Base-by-base conservation (phyloP, 2,329 filamentous ascomycete genomes). In the Sporothrix brasiliensis region DNA sequence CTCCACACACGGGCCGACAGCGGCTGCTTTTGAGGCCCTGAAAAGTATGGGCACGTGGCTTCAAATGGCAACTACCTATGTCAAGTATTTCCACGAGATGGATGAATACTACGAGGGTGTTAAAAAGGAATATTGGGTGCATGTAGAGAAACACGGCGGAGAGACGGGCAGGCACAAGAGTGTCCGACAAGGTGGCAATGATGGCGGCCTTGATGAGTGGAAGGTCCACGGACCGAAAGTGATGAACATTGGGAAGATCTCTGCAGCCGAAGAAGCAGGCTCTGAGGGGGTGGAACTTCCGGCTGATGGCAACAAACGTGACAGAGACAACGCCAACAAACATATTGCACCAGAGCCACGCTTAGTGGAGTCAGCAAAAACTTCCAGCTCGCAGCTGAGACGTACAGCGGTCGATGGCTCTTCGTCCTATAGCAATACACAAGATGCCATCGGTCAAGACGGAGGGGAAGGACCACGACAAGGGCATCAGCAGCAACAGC, bases 161-260 rank as follows among this genome's bases (percentile, higher is more conserved):
- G 61, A 56, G 19, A 80, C 73, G 3, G 21, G 19, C 74, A 54
- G 77, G 69, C 75, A 79, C 58, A 74, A 79, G 19, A 81, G 80
- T 47, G 77, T 85, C n/a, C 79, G 80, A 2, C 76, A 82, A 63
- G 81, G 81, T 1, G 81, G 80, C 6, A 72, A 73, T 2, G 83
- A 85, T 16, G 87, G 85, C 47, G 87, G 84, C 1, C 77, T 87
- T 3, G 85, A 87, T 72, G 85, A 88, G 74, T 89, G 85, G 77
- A 83, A 82, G 72, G 77, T 81, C 11, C 77, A 81, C 63, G 75
- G 75, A 0, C 75, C 74, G 50, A 78, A 78, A 70, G 78, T 84
- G 13, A 82, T 82, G 71, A 83, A 83, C 72, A 82, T 84, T 58
- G 82, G 82, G 50, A 77, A 77, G 41, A 80, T 83, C 11, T 75